A percentile compares a stretch with the other conserved stretches of the same genome.
These are phyloP conservation scores for Avena insularis DNA, from an alignment of 176 grass and related monocot genomes.

Conservation along the genomic window DNA sequence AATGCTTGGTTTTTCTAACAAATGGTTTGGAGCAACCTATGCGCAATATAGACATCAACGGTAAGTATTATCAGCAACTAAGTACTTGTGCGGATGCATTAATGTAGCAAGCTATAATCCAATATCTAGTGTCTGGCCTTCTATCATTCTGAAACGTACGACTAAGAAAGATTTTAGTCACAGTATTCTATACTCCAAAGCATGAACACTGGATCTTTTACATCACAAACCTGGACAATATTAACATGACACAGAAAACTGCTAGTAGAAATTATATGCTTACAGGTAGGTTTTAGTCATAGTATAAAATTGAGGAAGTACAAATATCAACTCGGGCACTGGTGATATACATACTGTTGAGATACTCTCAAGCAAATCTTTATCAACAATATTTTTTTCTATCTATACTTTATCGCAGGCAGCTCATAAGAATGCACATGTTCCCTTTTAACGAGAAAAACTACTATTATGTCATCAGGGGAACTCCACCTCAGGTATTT, in stretches of 20 bases:
- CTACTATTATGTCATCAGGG: background rate
- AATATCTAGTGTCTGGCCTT: conserved; percentile 12
- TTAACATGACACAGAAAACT: background rate
- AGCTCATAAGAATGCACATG: background rate
- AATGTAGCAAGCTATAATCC: conserved; percentile 3
- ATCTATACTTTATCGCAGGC: background rate
- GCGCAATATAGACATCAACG: background rate
- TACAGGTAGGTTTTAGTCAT: background rate
- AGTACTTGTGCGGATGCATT: background rate
- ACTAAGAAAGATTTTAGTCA: background rate
- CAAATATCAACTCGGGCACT: background rate
- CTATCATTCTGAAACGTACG: background rate
- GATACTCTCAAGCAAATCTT: conserved; percentile 1
- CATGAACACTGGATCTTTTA: background rate
- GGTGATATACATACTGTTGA: conserved; percentile 17
- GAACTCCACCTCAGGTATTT: background rate
- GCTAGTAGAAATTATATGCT: background rate
- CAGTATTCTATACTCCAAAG: background rate
- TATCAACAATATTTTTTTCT: background rate
- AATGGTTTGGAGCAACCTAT: background rate
- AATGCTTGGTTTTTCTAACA: conserved; percentile 22
- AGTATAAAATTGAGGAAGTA: background rate
- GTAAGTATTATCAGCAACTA: background rate
- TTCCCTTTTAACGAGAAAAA: conserved; percentile 18
- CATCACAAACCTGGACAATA: conserved; percentile 17